These are phyloP conservation scores for Yamadazyma blattariae DNA, from an alignment of 1,139 yeast genomes.

Conservation along the genomic window DNA sequence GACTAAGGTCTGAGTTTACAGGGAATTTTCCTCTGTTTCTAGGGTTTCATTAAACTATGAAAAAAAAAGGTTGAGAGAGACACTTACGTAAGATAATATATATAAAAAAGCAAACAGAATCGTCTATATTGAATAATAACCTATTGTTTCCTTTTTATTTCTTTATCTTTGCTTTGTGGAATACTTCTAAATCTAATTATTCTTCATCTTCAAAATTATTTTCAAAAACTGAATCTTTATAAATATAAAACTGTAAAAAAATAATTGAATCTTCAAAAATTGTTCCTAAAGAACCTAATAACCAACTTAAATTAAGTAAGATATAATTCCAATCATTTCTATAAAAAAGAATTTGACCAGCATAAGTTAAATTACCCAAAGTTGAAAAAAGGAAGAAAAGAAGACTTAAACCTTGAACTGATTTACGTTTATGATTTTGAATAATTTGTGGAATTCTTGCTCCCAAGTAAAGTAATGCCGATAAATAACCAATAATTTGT, in stretches of 20 bases:
- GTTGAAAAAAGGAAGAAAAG: slow-evolving; percentile 74
- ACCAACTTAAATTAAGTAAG: slow-evolving; percentile 66
- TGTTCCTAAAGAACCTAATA: slow-evolving; percentile 73
- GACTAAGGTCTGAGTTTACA: too few relatives aligned
- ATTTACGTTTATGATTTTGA: slow-evolving; percentile 64
- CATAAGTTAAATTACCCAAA: slow-evolving; percentile 74
- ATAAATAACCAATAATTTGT: slow-evolving; percentile 66
- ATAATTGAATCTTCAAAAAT: slow-evolving; percentile 65
- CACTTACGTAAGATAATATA: too few relatives aligned
- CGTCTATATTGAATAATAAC: too few relatives aligned
- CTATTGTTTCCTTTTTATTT: too few relatives aligned
- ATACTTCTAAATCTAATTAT: too few relatives aligned
- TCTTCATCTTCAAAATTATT: too few relatives aligned
- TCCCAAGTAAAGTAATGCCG: slow-evolving; percentile 68
- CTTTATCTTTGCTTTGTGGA: too few relatives aligned
- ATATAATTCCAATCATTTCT: slow-evolving; percentile 61
- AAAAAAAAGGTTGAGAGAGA: too few relatives aligned
- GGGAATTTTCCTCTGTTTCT: too few relatives aligned
- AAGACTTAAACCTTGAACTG: slow-evolving; percentile 73
- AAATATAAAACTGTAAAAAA: slow-evolving; percentile 62
- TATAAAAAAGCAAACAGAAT: too few relatives aligned
- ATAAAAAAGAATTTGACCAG: slow-evolving; percentile 68
- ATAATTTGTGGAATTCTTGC: slow-evolving; percentile 80
- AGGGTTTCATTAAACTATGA: too few relatives aligned
- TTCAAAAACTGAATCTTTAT: slow-evolving; percentile 27